Percentiles rank a stretch among this genome's conserved stretches.
Evolutionary conservation across 352 stramenopile species (phyloP).

Genomic region (Thalassiosira pacifica): DNA sequence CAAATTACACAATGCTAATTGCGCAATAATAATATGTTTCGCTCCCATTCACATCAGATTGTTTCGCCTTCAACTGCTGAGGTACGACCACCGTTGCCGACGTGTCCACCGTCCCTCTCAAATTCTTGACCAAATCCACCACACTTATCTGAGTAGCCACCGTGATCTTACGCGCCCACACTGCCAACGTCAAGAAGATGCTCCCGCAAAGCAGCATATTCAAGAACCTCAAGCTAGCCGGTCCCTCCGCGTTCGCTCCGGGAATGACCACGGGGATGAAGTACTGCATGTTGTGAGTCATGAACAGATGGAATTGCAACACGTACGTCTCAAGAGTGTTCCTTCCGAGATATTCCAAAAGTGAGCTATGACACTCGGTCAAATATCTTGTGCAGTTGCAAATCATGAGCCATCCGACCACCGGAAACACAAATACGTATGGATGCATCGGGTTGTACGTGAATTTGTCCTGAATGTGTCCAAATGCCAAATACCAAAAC

Average conservation of each 20-base stretch:
- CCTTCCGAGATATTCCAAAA: slow-evolving; percentile 88
- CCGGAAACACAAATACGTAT: slow-evolving; percentile 88
- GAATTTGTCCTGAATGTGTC: slow-evolving; percentile 84
- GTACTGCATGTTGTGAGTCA: slow-evolving; percentile 82
- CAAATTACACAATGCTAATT: too few relatives aligned
- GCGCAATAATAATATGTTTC: too few relatives aligned
- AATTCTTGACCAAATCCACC: slow-evolving; percentile 65
- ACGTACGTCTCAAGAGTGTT: slow-evolving; percentile 91
- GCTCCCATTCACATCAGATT: slow-evolving; percentile 7
- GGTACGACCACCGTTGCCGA: slow-evolving; percentile 30
- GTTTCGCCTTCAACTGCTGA: slow-evolving; percentile 14
- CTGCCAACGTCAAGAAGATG: slow-evolving; percentile 69
- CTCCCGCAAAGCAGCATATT: slow-evolving; percentile 79
- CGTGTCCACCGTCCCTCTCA: slow-evolving; percentile 39
- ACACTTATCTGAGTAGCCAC: slow-evolving; percentile 73
- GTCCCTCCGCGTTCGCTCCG: slow-evolving; percentile 63
- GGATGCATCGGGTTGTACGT: slow-evolving; percentile 89
- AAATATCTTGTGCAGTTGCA: slow-evolving; percentile 88
- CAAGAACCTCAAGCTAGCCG: slow-evolving; percentile 57
- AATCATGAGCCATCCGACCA: slow-evolving; percentile 89
- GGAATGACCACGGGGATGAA: slow-evolving; percentile 79
- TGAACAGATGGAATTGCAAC: slow-evolving; percentile 91
- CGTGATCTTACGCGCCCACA: slow-evolving; percentile 72
- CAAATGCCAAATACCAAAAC: slow-evolving; percentile 79
- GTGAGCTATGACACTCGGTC: slow-evolving; percentile 76